Base-by-base conservation (phyloP, 1,139 yeast genomes). In the Meyerozyma smithsonii region DNA sequence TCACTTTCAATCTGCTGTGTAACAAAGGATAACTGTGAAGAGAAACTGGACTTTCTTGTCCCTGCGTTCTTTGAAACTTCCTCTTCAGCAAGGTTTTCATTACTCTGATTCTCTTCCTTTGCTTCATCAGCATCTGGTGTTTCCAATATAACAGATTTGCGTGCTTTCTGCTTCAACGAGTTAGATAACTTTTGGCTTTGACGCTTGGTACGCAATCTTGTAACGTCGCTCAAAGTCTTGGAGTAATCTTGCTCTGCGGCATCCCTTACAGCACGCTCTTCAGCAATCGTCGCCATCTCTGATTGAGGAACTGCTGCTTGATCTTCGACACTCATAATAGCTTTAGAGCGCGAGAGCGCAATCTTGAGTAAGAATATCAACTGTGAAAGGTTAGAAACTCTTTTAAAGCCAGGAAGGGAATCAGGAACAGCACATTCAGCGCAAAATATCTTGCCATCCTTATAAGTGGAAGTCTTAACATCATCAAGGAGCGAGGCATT, bases 301-400 rank as follows among this genome's bases (percentile, higher is more conserved):
- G 36, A 32, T 35, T 21, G 28, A 19, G 33, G 8, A 23, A 23
- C 12, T 8, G 21, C 21, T 26, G 11, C 30, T 10, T 49, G 43
- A 46, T 52, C 46, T 45, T 57, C 56, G 36, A 47, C 59, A 42
- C 46, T 54, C 76, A 87, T 79, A 0, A 84, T 89, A 17, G 81
- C 74, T 50, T 77, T 80, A 2, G 96, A 83, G 43, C 97, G 72
- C 5, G 84, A 77, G 37, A 89, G 69, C 0, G 97, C 97, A 48
- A 92, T 89, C 52, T 86, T 84, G 48, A 90, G 66, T 38, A 92
- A 64, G 56, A 80, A 88, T 19, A 83, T 70, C 55, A 88, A 74
- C 59, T 92, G 97, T 16, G 78, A 61, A 38, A 88, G 71, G 45
- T 81, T 83, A 4, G 87, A 72, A 1, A 89, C 81, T n/a, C 62